phyloP scores from a whole-genome alignment of 768 basidiomycete species.

The Tylopilus intermedius region DNA sequence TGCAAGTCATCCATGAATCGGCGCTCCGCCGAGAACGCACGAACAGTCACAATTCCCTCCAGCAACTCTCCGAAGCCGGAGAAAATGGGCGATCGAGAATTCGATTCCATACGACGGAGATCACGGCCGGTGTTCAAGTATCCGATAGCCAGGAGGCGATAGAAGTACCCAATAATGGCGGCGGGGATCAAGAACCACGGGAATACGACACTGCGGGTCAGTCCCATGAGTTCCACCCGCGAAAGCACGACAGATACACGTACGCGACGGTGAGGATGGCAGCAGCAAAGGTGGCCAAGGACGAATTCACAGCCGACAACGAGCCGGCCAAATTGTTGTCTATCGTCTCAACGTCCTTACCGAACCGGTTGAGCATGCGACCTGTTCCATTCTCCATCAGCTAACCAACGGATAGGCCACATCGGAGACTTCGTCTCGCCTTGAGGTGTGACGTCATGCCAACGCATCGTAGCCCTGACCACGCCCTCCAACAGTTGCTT shows the following conservation, averaged over 20 bases:
- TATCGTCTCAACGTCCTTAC: constrained; percentile 84
- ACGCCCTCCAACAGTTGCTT: constrained; percentile 61
- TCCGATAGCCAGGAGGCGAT: constrained; percentile 63
- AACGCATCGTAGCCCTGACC: constrained; percentile 78
- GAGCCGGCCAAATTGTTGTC: constrained; percentile 67
- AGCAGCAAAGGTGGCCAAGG: constrained; percentile 71
- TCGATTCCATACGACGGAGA: constrained; percentile 86
- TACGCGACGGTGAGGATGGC: constrained; percentile 70
- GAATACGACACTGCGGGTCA: constrained; percentile 52
- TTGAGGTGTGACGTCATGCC: constrained; percentile 79
- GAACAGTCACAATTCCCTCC: constrained; percentile 88
- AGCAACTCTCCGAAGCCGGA: constrained; percentile 78
- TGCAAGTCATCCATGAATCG: constrained; percentile 75
- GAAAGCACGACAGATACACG: constrained; percentile 21
- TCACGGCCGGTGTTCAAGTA: constrained; percentile 81
- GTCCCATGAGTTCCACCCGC: constrained; percentile 7
- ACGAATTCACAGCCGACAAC: constrained; percentile 72
- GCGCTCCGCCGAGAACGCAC: constrained; percentile 81
- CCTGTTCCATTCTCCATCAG: constrained; percentile 35
- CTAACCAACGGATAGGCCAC: neutral
- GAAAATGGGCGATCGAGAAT: constrained; percentile 78
- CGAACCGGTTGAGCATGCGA: constrained; percentile 83
- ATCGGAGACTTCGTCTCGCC: constrained; percentile 33
- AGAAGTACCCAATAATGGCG: constrained; percentile 63
- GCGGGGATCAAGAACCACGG: constrained; percentile 83